Base-by-base conservation (phyloP, 441 rosid genomes). In the Erysimum cheiri region DNA sequence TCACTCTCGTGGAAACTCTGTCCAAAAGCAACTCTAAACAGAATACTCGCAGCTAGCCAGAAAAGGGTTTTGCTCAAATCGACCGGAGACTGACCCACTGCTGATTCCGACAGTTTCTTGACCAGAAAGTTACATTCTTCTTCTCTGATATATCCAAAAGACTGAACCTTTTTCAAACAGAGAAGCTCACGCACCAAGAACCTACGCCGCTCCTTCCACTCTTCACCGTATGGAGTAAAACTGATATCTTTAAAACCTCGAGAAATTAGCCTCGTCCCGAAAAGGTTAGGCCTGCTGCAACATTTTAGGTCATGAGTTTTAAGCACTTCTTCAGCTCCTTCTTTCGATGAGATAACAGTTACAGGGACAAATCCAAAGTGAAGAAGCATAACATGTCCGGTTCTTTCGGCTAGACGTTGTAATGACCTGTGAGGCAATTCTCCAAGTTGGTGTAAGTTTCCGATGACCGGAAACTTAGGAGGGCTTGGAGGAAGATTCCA, bases 181-280 rank as follows among this genome's bases (percentile, higher is more conserved):
- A 72, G 47, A 12, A 72, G 5, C 59, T 72, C 64, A 2, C 71
- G 50, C 0, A 43, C 50, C 32, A 58, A 41, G 0, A 77, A 7
- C 70, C 73, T 80, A 13, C 79, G 61, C 36, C 74, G 64, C 66
- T 67, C 75, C 15, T 35, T 73, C 66, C 77, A 79, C 37, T 79
- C 80, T 37, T 39, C 75, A 37, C 37, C 41, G 5, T 80, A 79
- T 0, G 80, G 82, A 0, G 85, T 41, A 35, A 77, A 73, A 29
- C 58, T 82, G 33, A 84, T 0, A 39, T 80, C 88, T 11, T 74
- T 37, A 75, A 82, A 74, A 7, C 39, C 70, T 9, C 80, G 24
- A 22, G 24, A 22, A 22, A 22, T 28, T 3, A 56, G 9, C 66
- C 29, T 66, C 10, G 67, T 0, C 6, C 76, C 71, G 8, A 55